Percentiles rank a stretch among this genome's conserved stretches.
These are phyloP conservation scores for Ganoderma leucocontextum DNA, from an alignment of 1,284 basidiomycete species.

Conservation along the genomic window DNA sequence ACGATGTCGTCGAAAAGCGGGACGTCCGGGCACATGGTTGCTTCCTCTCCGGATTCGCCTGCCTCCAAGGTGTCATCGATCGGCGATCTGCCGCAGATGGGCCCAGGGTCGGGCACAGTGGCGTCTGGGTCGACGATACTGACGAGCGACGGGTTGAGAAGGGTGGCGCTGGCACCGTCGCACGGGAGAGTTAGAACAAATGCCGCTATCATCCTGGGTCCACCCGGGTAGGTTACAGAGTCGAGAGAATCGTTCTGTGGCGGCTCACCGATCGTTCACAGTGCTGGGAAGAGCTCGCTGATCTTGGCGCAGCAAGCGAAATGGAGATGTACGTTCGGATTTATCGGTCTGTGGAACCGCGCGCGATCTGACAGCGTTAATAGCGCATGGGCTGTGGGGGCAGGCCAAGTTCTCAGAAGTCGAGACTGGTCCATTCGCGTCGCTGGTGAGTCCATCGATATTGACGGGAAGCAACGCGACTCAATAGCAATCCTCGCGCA, in stretches of 20 bases:
- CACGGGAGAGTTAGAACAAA: constrained; percentile 58
- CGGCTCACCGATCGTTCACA: constrained; percentile 35
- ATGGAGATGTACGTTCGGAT: constrained; percentile 62
- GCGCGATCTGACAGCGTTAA: not conserved
- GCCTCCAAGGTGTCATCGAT: constrained; percentile 33
- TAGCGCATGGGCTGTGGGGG: constrained; percentile 77
- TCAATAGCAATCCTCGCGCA: constrained; percentile 36
- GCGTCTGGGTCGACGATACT: constrained; percentile 45
- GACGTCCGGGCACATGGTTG: constrained; percentile 36
- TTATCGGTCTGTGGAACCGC: not conserved
- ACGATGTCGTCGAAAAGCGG: constrained; percentile 55
- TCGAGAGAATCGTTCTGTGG: not conserved
- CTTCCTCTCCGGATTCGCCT: constrained; percentile 31
- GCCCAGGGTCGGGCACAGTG: constrained; percentile 33
- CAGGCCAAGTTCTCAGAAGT: constrained; percentile 74
- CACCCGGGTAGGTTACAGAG: constrained; percentile 59
- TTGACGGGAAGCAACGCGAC: not conserved
- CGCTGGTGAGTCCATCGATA: constrained; percentile 53
- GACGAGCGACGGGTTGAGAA: constrained; percentile 51
- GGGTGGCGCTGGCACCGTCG: constrained; percentile 52
- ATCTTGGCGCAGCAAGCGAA: constrained; percentile 72
- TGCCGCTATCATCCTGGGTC: constrained; percentile 67
- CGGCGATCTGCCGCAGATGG: constrained; percentile 24
- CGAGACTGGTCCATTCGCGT: constrained; percentile 71
- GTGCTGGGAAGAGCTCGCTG: constrained; percentile 77